A percentile compares a stretch with the other conserved stretches of the same genome.
These are phyloP conservation scores for Berberis vulgaris DNA, from an alignment of 164 flowering plant species.

Conservation along the genomic window DNA sequence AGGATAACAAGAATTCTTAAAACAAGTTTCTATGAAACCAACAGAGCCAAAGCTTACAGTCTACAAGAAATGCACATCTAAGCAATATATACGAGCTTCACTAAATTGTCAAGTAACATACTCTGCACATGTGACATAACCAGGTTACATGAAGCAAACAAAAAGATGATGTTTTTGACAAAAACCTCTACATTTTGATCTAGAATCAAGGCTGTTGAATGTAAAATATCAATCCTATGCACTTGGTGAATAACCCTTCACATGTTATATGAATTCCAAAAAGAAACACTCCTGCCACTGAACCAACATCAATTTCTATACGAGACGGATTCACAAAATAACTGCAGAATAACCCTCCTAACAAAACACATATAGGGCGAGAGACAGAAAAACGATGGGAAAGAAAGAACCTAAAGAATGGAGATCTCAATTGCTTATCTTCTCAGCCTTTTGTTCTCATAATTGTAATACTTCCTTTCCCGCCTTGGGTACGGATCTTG, in stretches of 20 bases:
- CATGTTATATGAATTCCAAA: constrained; percentile 12
- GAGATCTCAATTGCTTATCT: constrained; percentile 4
- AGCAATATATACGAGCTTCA: no score
- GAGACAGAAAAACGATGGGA: not conserved
- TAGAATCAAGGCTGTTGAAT: constrained; percentile 3
- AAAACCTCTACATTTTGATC: constrained; percentile 5
- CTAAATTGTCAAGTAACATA: no score
- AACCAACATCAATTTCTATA: constrained; percentile 5
- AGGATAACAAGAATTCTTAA: no score
- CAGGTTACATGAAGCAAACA: no score
- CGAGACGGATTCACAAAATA: constrained; percentile 2
- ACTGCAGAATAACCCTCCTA: constrained; percentile 3
- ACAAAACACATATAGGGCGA: not conserved
- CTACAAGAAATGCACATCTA: no score
- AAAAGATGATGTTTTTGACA: not conserved
- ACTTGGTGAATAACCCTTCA: constrained; percentile 10
- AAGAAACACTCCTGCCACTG: not conserved
- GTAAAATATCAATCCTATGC: constrained; percentile 6
- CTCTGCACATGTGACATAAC: no score
- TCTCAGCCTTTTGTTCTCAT: constrained; percentile 85
- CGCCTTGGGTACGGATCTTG: constrained; percentile 89
- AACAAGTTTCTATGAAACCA: no score
- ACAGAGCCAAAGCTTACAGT: no score
- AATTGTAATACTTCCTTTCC: constrained; percentile 93
- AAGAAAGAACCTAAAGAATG: not conserved